Evolutionary conservation across 2,329 filamentous ascomycete genomes (phyloP).

Genomic region (Botryosphaeria agaves): DNA sequence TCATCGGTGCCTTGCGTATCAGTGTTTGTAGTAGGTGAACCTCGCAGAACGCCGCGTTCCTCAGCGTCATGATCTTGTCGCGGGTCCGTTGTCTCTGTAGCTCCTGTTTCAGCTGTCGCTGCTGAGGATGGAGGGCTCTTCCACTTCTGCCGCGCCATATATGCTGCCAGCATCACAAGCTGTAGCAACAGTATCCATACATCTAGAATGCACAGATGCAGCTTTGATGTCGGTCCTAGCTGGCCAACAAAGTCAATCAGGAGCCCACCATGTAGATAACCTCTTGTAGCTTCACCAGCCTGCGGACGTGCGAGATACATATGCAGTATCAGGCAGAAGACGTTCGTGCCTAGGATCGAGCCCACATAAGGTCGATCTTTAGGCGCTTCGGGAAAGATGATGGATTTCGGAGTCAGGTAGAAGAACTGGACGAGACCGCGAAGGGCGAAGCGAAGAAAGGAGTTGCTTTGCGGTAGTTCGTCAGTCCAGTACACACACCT

Average conservation of each 20-base stretch:
- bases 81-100: slow-evolving; percentile 3
- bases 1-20: too few species aligned
- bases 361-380: slow-evolving; percentile 35
- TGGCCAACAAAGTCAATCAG: slow-evolving; percentile 50
- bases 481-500: not conserved
- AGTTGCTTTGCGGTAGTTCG: slow-evolving; percentile 27
- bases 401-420: slow-evolving; percentile 40
- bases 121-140: slow-evolving; percentile 17
- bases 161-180: slow-evolving; percentile 36
- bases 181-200: slow-evolving; percentile 36
- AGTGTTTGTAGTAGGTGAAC: slow-evolving; percentile 8
- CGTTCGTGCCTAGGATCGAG: slow-evolving; percentile 35
- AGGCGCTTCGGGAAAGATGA: slow-evolving; percentile 31
- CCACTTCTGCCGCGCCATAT: slow-evolving; percentile 32
- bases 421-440: slow-evolving; percentile 38
- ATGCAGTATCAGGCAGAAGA: slow-evolving; percentile 39
- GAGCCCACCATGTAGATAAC: slow-evolving; percentile 43
- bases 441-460: slow-evolving; percentile 36
- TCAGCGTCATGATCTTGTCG: slow-evolving; percentile 40
- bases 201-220: slow-evolving; percentile 35
- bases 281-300: slow-evolving; percentile 29
- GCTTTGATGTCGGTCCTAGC: slow-evolving; percentile 35
- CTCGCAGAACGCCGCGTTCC: slow-evolving; percentile 35
- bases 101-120: slow-evolving; percentile 4
- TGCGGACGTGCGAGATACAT: slow-evolving; percentile 19